These are phyloP conservation scores for Theobroma grandiflorum DNA, from an alignment of 441 rosid genomes.

Conservation along the genomic window DNA sequence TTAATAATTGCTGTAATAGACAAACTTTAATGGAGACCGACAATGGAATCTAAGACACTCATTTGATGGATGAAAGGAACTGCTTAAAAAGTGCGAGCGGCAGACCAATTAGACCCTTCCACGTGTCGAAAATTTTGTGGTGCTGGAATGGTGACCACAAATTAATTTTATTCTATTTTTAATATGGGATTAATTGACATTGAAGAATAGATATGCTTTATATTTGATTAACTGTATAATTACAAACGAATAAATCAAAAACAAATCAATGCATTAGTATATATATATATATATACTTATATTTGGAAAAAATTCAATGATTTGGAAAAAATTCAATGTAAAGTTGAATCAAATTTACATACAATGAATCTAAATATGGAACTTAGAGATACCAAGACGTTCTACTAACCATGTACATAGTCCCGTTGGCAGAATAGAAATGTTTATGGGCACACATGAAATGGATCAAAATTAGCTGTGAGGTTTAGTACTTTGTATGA, in stretches of 20 bases:
- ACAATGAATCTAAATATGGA: background rate
- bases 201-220: too few relatives aligned
- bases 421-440: too few relatives aligned
- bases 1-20: constrained; percentile 26
- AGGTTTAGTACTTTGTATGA: background rate
- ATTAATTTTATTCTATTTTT: background rate
- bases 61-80: constrained; percentile 32
- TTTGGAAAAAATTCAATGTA: too few relatives aligned
- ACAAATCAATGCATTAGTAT: background rate
- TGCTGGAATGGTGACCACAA: constrained; percentile 19
- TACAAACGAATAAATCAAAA: background rate
- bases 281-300: background rate
- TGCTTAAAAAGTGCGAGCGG: constrained; percentile 8
- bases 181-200: too few relatives aligned
- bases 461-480: background rate
- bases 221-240: too few relatives aligned
- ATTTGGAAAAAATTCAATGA: background rate
- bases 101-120: constrained; percentile 22
- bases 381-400: too few relatives aligned
- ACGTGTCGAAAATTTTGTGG: constrained; percentile 31
- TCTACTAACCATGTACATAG: too few relatives aligned
- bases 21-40: constrained; percentile 20
- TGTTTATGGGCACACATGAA: background rate
- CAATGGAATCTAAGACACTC: constrained; percentile 28
- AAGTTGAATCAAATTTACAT: background rate